Evolutionary conservation across 2,329 filamentous ascomycete genomes (phyloP).

Genomic region (Colletotrichum somersetense): DNA sequence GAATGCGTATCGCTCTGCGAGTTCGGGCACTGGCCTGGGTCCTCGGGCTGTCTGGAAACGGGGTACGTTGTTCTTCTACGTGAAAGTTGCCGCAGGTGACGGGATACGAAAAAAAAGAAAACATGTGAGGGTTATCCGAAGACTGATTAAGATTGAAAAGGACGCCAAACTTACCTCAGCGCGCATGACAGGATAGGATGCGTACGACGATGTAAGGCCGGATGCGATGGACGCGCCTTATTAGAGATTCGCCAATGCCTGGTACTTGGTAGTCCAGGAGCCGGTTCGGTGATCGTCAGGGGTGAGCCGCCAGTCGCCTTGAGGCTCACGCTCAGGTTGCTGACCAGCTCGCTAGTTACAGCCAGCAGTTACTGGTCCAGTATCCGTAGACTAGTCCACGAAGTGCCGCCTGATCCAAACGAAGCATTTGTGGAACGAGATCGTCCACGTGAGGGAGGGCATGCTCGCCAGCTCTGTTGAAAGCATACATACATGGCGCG

Average conservation of each 20-base stretch:
- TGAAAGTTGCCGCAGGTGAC: not conserved
- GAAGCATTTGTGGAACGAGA: not conserved
- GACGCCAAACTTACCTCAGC: slow-evolving; percentile 9
- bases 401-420: not conserved
- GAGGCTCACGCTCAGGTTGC: slow-evolving; percentile 6
- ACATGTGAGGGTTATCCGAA: too few relatives aligned
- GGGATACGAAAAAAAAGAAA: too few relatives aligned
- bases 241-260: not conserved
- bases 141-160: not conserved
- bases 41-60: not conserved
- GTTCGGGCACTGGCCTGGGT: not conserved
- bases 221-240: slow-evolving; percentile 5
- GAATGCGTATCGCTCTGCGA: not conserved
- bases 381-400: not conserved
- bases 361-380: not conserved
- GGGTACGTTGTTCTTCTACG: not conserved
- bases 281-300: slow-evolving; percentile 30
- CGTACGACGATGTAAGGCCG: not conserved
- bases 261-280: too few relatives aligned
- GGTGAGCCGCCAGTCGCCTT: slow-evolving; percentile 7
- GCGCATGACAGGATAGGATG: not conserved
- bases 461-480: not conserved
- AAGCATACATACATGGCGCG: not conserved
- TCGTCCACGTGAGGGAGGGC: not conserved
- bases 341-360: not conserved